Conservation (phyloP, 1,284 basidiomycete species). For the Ceratobasidium sp. region DNA sequence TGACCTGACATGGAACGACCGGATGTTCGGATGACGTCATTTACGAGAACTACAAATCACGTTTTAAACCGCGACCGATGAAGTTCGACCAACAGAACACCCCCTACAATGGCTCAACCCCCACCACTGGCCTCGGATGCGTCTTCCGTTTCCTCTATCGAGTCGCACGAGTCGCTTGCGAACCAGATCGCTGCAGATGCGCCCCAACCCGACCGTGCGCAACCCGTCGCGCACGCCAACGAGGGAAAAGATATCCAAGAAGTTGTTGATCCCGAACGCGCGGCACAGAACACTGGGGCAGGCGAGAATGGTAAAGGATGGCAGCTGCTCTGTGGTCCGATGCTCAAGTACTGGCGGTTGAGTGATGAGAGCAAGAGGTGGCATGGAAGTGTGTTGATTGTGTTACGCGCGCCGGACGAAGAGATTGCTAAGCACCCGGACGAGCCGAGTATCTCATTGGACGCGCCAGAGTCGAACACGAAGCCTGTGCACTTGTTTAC, state of each 20-base stretch:
- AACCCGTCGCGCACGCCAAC: constrained; percentile 37
- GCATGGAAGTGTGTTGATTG: constrained; percentile 37
- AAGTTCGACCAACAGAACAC: not conserved
- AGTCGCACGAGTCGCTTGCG: constrained; percentile 26
- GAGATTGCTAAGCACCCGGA: constrained; percentile 17
- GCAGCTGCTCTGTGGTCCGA: constrained; percentile 34
- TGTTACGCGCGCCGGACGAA: constrained; percentile 36
- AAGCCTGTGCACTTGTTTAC: constrained; percentile 36
- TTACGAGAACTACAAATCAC: constrained; percentile 7
- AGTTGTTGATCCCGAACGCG: constrained; percentile 34
- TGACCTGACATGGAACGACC: constrained; percentile 8
- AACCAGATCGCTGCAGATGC: constrained; percentile 34
- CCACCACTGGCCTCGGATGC: not conserved
- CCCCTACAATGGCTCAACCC: constrained; percentile 24
- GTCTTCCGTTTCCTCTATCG: constrained; percentile 23
- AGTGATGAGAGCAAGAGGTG: constrained; percentile 38
- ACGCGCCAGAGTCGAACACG: constrained; percentile 29
- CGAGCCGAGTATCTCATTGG: constrained; percentile 32
- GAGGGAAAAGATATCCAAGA: constrained; percentile 37
- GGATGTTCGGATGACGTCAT: constrained; percentile 20
- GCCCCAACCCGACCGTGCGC: constrained; percentile 37
- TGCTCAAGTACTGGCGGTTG: constrained; percentile 40
- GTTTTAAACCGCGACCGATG: constrained; percentile 3
- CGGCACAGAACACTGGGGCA: constrained; percentile 23
- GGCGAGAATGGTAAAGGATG: constrained; percentile 18